phyloP scores from a whole-genome alignment of 2,329 filamentous ascomycete species.

The Truncatella angustata region DNA sequence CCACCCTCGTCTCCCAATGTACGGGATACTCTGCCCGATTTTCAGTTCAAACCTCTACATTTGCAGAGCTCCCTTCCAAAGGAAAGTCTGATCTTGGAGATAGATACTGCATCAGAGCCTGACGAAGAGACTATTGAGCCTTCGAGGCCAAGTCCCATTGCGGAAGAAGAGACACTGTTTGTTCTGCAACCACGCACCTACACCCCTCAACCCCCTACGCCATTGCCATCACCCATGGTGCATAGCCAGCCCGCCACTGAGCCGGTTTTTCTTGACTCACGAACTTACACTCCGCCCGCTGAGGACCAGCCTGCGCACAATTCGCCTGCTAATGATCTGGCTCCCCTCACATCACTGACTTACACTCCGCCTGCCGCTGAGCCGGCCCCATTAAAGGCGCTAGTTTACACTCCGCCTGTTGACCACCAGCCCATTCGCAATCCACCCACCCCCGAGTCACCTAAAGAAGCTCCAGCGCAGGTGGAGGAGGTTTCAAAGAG shows the following conservation, averaged over 20 bases:
- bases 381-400: no score
- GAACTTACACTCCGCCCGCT: no score
- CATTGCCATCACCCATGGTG: constrained; percentile 45
- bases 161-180: constrained; percentile 44
- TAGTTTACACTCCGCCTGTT: no score
- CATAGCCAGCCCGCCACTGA: neutral
- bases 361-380: no score
- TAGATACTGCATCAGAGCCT: constrained; percentile 18
- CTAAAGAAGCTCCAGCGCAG: neutral
- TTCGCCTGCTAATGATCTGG: no score
- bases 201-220: constrained; percentile 49
- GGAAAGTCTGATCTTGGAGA: constrained; percentile 14
- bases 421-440: no score
- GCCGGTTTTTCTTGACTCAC: no score
- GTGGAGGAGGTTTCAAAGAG: constrained; percentile 26
- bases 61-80: constrained; percentile 14
- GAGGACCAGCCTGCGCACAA: no score
- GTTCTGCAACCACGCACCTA: constrained; percentile 58
- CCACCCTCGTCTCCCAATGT: constrained; percentile 22
- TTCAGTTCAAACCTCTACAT: constrained; percentile 23
- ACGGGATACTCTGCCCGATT: constrained; percentile 25
- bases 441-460: neutral
- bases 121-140: constrained; percentile 16
- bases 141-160: constrained; percentile 15
- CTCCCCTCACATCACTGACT: no score